Evolutionary conservation across 768 basidiomycete species (phyloP), one percentile per base, ranked within the genome.

Genomic region (Boletus sensibilis): DNA sequence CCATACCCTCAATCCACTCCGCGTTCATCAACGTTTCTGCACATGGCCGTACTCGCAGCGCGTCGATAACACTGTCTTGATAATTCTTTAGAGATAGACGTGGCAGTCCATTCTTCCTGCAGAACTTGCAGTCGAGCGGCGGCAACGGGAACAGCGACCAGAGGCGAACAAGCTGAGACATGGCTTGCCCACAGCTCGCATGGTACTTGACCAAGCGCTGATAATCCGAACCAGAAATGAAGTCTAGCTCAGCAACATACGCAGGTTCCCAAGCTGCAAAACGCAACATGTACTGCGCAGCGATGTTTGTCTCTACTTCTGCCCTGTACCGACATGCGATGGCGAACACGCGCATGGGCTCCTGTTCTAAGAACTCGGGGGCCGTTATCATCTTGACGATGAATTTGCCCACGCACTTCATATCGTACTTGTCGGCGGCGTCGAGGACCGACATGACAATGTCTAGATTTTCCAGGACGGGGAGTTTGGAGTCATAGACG

Each of bases 391-490:
- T 64, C 55, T 63, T 68, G 60, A 72, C 65, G 57, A 75, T 38
- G 50, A 66, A 66, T 42, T 68, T 70, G 54, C 76, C 69, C 5
- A 81, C 67, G 18, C 73, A 74, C 53, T 76, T 75, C 77, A 82
- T 79, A 47, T 80, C 78, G 64, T 78, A 82, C 66, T 81, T 83
- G 60, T 73, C 70, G 3, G 77, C 82, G 4, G 80, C 76, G 44
- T 77, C 75, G 41, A 75, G 69, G 56, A 78, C 76, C 18, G 66
- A 65, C 65, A 75, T 75, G 40, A 82, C 71, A 27, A 77, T 72
- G 42, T 75, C 72, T 18, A 80, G 59, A 31, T 71, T 74, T 29
- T 76, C 70, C 69, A 74, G 50, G 33, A 59, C 58, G 21, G 76
- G 66, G 25, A 66, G 61, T 11, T 65, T 53, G 18, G 61, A 57